Evolutionary conservation across 2,329 filamentous ascomycete species (phyloP), one percentile per base, ranked within the genome.

Genomic region (Aspergillus sp.): DNA sequence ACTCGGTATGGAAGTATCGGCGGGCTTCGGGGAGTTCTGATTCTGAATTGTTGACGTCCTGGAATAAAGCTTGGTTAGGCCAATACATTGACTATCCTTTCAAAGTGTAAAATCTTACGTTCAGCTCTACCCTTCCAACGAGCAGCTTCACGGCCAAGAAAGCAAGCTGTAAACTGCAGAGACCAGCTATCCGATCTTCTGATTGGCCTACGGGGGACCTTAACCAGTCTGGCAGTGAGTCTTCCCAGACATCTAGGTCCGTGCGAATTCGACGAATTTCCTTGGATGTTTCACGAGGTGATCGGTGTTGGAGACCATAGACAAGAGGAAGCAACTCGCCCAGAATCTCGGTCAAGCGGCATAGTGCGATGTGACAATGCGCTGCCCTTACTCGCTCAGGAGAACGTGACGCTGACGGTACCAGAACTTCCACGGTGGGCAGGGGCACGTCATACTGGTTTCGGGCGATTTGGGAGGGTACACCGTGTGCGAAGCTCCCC

Each of bases 391-490:
- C 69, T 64, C 78, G 72, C 68, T 81, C 72, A 65, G 77, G 66
- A 39, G 71, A 68, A 59, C 71, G 60, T 55, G 73, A 56, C 60
- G 73, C 62, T 64, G 74, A 61, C 33, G 70, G 57, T 52, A 79
- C 60, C 65, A 79, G 43, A 56, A 77, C 68, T 19, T 77, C 73
- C 6, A 81, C 67, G 0, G 77, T 79, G 4, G 83, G 82, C 43
- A 82, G 66, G 15, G 82, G 82, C 14, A 85, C 82, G 60, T 85
- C 82, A 62, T 84, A 83, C 63, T 84, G 82, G 23, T 77, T 77
- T 57, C 79, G 79, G 3, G 76, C 73, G 11, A 84, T 80, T 50
- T 82, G 79, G 3, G 82, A 80, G 19, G 82, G 82, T 3, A 81
- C 79, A 4, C 82, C 82, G 63, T 85, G 82, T 4, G 80, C 81